Evolutionary conservation across 805 yeast genomes (phyloP), one percentile per base, ranked within the genome.

Genomic region (Saccharomyces paradoxus): DNA sequence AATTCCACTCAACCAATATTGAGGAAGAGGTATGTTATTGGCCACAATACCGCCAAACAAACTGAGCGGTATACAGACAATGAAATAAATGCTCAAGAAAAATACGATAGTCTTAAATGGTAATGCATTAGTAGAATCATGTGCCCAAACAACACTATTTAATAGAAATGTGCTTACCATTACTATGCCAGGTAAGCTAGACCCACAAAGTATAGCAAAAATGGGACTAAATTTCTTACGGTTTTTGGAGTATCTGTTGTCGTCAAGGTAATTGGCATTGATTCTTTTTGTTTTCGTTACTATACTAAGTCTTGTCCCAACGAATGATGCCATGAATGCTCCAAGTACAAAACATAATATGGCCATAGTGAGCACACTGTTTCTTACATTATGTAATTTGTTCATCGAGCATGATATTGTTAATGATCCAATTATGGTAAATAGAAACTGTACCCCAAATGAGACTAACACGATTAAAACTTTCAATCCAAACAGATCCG

Each of bases 51-150:
- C 92, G n/a, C 96, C 96, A 46, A 86, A 57, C 10, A 87, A 56
- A 8, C 91, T 85, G 52, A 89, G 72, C 1, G 96, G 96, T 10
- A 87, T 75, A 61, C 87, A 87, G n/a, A 87, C 67, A 13, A 84
- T 62, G 47, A 84, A 74, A 68, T 87, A 85, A 51, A 84, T 68
- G 8, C 77, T 58, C n/a, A 86, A 67, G 47, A 89, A 67, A 1
- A 81, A 77, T 7, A 86, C 69, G 22, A 89, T 77, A 0, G 95
- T 84, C 5, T 89, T 86, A 60, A 89, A 85, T 13, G 96, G 96
- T 48, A 88, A 73, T 0, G 92, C 90, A 50, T 79, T 74, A 0
- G 94, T 83, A 0, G 94, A 83, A 58, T 84, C 84, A 60, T 83
- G 78, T 1, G 85, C 85, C 89, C 91, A 87, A 9, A 87, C 83